Evolutionary conservation across 176 grass and related monocot species (phyloP).

Genomic region (Chloris gayana): DNA sequence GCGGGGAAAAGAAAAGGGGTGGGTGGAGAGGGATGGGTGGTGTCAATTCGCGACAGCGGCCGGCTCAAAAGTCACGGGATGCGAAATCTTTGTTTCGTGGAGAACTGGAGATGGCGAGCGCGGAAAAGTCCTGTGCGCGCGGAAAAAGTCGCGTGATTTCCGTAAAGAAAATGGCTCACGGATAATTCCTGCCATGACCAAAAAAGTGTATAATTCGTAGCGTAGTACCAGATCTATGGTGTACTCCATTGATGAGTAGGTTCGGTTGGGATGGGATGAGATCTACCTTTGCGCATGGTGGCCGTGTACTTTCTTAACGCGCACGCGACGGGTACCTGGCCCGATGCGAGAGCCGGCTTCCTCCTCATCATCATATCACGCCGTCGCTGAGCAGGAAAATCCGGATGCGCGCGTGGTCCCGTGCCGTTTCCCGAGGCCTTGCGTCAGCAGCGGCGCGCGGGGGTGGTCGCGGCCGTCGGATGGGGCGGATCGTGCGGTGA

Average conservation of each 20-base stretch:
- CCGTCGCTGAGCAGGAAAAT: background rate
- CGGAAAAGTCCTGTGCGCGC: background rate
- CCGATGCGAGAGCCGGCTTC: too few species aligned
- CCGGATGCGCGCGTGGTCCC: background rate
- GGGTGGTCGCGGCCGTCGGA: too few species aligned
- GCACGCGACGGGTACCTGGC: constrained; percentile 9
- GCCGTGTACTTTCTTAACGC: background rate
- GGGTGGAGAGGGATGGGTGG: constrained; percentile 19
- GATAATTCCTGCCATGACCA: too few species aligned
- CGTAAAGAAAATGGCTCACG: too few species aligned
- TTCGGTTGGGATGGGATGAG: background rate
- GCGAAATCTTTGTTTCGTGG: constrained; percentile 4
- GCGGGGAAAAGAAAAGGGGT: background rate
- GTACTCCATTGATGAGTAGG: too few species aligned
- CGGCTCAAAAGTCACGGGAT: constrained; percentile 13
- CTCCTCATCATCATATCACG: background rate
- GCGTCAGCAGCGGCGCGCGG: background rate
- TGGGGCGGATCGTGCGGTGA: too few species aligned
- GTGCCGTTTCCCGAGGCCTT: background rate
- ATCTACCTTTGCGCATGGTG: background rate
- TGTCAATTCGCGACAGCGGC: constrained; percentile 32
- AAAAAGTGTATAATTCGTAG: background rate
- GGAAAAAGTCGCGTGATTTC: too few species aligned
- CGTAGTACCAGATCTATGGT: too few species aligned
- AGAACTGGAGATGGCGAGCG: background rate